Conservation (phyloP, 768 basidiomycete genomes). For the Mycena filopes region DNA sequence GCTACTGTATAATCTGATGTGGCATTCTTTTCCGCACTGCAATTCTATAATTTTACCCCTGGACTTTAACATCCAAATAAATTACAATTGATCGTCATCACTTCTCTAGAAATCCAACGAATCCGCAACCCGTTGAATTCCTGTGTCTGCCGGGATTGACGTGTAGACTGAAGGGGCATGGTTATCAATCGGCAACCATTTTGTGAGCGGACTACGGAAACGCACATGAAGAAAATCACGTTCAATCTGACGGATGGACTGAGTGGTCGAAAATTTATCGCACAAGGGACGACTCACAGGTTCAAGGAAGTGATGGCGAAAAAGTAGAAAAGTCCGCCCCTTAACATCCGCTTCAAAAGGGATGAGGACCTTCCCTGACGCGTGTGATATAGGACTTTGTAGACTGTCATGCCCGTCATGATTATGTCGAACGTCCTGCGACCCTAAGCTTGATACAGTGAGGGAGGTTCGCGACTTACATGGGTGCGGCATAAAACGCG, state of each 20-base stretch:
- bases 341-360: slow-evolving; percentile 29
- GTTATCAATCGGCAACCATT: not conserved
- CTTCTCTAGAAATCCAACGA: too few relatives aligned
- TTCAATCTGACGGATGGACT: slow-evolving; percentile 18
- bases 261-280: not conserved
- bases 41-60: too few relatives aligned
- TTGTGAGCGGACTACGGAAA: not conserved
- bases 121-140: too few relatives aligned
- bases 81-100: too few relatives aligned
- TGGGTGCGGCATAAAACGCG: slow-evolving; percentile 32
- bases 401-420: slow-evolving; percentile 30
- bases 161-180: slow-evolving; percentile 14
- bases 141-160: too few relatives aligned
- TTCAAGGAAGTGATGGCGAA: slow-evolving; percentile 30
- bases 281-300: slow-evolving; percentile 16
- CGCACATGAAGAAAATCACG: slow-evolving; percentile 33
- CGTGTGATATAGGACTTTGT: slow-evolving; percentile 21
- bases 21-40: too few relatives aligned
- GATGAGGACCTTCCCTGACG: slow-evolving; percentile 18
- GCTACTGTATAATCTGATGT: too few relatives aligned
- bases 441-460: not conserved
- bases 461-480: not conserved
- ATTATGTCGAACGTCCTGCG: slow-evolving; percentile 30
- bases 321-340: slow-evolving; percentile 31
- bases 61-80: too few relatives aligned